Conservation (phyloP, 2,329 filamentous ascomycete genomes). For the Aspergillus tamarii region DNA sequence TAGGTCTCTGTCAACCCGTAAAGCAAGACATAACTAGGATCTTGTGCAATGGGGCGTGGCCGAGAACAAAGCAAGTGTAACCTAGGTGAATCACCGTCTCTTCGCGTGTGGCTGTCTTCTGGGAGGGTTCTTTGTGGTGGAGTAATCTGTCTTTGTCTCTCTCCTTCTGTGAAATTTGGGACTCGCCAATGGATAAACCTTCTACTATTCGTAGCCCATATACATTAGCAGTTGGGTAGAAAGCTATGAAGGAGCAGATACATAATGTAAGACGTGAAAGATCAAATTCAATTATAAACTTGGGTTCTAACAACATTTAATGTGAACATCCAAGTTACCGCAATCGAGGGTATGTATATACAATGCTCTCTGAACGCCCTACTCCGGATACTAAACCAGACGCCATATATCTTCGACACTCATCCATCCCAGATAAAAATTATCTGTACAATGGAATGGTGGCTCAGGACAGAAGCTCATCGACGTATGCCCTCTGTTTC, state of each 20-base stretch:
- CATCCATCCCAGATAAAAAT: neutral
- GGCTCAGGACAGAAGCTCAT: constrained; percentile 39
- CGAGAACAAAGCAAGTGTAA: neutral
- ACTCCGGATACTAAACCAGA: neutral
- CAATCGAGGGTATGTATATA: constrained; percentile 7
- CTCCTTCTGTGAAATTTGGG: neutral
- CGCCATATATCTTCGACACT: neutral
- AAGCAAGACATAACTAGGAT: neutral
- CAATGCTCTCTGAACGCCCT: constrained; percentile 1
- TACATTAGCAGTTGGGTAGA: neutral
- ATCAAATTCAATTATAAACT: neutral
- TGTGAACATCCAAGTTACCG: neutral
- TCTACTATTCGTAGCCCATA: neutral
- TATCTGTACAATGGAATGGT: neutral
- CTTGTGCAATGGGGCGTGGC: neutral
- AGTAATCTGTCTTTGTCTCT: neutral
- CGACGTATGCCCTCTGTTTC: constrained; percentile 68
- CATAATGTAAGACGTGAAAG: neutral
- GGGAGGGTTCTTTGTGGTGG: neutral
- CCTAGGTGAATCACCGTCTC: neutral
- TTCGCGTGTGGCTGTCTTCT: neutral
- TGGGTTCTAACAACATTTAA: neutral
- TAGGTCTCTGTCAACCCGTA: neutral
- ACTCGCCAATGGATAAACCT: neutral
- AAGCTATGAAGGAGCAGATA: neutral